phyloP scores from a whole-genome alignment of 129 eudicot genomes.

The Ambrosia trifida region DNA sequence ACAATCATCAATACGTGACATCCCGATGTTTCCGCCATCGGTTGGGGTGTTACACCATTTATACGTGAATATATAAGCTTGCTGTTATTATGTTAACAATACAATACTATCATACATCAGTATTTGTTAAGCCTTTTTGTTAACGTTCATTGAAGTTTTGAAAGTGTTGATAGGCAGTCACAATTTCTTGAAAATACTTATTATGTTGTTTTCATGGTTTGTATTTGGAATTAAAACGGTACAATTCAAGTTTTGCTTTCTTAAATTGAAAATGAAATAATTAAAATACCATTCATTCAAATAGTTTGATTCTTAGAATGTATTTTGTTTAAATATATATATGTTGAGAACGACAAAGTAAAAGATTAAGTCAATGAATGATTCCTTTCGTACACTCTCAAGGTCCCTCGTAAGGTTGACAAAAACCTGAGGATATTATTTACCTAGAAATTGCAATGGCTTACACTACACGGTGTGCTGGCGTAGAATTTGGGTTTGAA shows the following conservation, averaged over 20 bases:
- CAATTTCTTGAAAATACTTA: neutral
- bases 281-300: neutral
- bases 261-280: neutral
- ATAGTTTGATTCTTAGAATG: neutral
- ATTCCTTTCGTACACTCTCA: constrained; percentile 8
- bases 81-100: no score
- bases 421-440: neutral
- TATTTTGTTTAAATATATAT: neutral
- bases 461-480: no score
- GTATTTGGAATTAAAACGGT: neutral
- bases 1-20: no score
- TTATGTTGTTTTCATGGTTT: neutral
- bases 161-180: no score
- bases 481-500: no score
- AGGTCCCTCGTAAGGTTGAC: constrained; percentile 4
- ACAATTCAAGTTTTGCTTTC: neutral
- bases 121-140: no score
- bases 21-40: no score
- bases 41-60: no score
- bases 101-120: no score
- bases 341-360: neutral
- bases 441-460: neutral
- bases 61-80: no score
- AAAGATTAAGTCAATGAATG: constrained; percentile 19
- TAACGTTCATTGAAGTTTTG: no score